Evolutionary conservation across 345 rosid species (phyloP).

Genomic region (Microthlaspi erraticum): DNA sequence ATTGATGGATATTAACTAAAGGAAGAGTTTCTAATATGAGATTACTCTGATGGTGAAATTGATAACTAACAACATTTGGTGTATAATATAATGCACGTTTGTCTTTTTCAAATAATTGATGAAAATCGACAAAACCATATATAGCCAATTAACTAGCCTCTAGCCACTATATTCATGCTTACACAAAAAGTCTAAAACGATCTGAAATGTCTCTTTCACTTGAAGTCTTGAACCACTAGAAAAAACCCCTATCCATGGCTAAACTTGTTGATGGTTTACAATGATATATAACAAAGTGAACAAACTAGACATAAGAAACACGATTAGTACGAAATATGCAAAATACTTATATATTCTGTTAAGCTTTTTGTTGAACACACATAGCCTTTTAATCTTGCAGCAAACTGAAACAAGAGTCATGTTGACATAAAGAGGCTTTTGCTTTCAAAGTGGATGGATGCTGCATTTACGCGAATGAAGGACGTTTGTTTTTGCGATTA

Average conservation of each 20-base stretch:
- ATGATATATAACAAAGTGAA: neutral
- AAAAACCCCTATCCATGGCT: neutral
- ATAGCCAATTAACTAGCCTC: constrained; percentile 23
- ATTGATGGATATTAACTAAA: constrained; percentile 25
- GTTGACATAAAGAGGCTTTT: constrained; percentile 1
- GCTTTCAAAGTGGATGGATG: constrained; percentile 3
- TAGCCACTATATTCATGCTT: constrained; percentile 22
- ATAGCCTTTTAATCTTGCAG: neutral
- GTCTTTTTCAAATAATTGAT: constrained; percentile 42
- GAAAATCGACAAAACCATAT: constrained; percentile 38
- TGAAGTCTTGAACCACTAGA: constrained; percentile 5
- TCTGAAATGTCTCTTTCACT: constrained; percentile 15
- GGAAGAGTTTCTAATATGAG: constrained; percentile 4
- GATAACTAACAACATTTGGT: constrained; percentile 19
- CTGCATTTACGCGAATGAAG: neutral
- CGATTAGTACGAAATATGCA: neutral
- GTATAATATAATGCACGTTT: constrained; percentile 19
- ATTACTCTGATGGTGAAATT: constrained; percentile 20
- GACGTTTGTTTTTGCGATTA: neutral
- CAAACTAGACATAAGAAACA: neutral
- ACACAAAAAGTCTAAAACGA: constrained; percentile 27
- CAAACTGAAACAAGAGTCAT: neutral
- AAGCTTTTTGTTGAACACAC: neutral
- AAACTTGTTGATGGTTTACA: neutral
- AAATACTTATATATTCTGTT: neutral